Base-by-base conservation (phyloP, 2,329 filamentous ascomycete species). In the Oidium heveae region DNA sequence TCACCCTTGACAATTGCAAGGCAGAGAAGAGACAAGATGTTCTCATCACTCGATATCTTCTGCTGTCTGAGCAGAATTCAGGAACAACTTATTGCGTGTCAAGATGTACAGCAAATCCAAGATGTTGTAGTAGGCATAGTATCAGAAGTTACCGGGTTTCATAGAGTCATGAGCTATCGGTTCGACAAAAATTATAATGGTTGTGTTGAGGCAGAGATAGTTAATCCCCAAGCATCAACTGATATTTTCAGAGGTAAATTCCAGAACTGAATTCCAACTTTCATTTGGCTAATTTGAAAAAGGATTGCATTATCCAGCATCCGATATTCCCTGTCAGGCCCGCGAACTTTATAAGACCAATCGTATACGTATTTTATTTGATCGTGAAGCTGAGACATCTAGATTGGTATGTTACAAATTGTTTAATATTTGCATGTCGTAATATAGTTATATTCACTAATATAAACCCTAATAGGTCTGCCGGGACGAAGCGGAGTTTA, bases 321-420 rank as follows among this genome's bases (percentile, higher is more conserved):
- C 83, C 0, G 87, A 87, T 67, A 94, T 86, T 55, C 86, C 80
- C 37, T 83, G 77, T 63, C 87, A 91, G 68, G 86, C 81, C 32
- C 77, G 86, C 57, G 85, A 91, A 16, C 68, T 94, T 0, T 94
- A 94, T 68, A 87, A 83, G 63, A 70, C 91, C 61, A 94, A 94
- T 69, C 88, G 86, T 63, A 86, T 94, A 2, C 80, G 86, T 2
- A 72, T 94, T 41, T 72, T 94, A 0, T 93, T 93, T 65, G 84
- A 94, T 63, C 75, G 86, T 32, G 86, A 89, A 55, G 76, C 84
- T 54, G 73, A 82, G 59, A 88, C 84, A 0, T 80, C 87, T 1
- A 75, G 86, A 53, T 72, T 94, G 51, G 62, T 63, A 55, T 39
- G 56, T 50, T 36, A 8, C n/a, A n/a, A n/a, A n/a, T n/a, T n/a